Conservation (phyloP, 2,329 filamentous ascomycete genomes). For the Penicillium olsonii region DNA sequence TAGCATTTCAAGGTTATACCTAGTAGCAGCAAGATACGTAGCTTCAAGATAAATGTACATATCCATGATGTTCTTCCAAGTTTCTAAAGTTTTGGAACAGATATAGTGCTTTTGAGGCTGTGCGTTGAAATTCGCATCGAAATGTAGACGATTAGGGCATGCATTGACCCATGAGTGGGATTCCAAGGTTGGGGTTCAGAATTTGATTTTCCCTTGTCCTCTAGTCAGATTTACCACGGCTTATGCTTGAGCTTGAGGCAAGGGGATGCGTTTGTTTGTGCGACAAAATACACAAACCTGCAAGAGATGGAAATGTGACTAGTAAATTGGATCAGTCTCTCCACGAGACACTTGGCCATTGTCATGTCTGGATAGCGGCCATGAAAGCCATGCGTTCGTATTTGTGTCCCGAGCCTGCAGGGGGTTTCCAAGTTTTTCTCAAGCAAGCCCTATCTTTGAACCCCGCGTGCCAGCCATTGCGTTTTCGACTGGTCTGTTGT, state of each 20-base stretch:
- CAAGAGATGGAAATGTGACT: not conserved
- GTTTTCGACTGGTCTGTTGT: too few relatives aligned
- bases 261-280: slow-evolving; percentile 7
- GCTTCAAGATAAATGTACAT: too few relatives aligned
- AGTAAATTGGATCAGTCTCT: not conserved
- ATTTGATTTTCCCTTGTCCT: not conserved
- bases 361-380: not conserved
- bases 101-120: too few relatives aligned
- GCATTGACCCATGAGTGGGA: too few relatives aligned
- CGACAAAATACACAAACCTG: not conserved
- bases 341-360: not conserved
- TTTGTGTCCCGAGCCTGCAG: not conserved
- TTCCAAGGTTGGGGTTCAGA: too few relatives aligned
- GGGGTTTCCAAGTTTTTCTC: not conserved
- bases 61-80: too few relatives aligned
- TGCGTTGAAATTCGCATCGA: too few relatives aligned
- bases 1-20: too few relatives aligned
- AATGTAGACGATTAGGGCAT: too few relatives aligned
- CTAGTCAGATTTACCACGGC: slow-evolving; percentile 3
- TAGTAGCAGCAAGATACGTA: too few relatives aligned
- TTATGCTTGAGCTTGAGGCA: slow-evolving; percentile 1
- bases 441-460: not conserved
- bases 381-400: not conserved
- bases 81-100: too few relatives aligned
- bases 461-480: too few relatives aligned